phyloP scores from a whole-genome alignment of 139 green algal species.

The Closterium sp. region DNA sequence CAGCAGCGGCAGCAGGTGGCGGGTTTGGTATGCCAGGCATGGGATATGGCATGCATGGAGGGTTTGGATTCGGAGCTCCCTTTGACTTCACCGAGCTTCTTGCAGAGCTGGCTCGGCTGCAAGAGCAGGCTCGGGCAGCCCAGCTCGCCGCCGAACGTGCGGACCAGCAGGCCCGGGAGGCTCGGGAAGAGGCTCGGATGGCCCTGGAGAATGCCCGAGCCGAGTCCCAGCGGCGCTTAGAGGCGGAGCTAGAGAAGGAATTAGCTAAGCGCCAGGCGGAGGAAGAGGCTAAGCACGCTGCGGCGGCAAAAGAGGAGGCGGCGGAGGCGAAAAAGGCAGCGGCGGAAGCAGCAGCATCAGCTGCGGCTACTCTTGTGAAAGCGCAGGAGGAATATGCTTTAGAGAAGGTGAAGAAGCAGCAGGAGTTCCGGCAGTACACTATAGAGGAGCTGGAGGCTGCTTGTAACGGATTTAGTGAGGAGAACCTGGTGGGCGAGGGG shows the following conservation, averaged over 20 bases:
- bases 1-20: not conserved
- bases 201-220: not conserved
- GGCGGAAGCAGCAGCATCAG: not conserved
- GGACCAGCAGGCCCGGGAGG: conserved; percentile 3
- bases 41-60: not conserved
- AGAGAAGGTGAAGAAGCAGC: not conserved
- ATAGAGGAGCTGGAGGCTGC: conserved; percentile 20
- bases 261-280: not conserved
- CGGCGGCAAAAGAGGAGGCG: not conserved
- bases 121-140: conserved; percentile 10
- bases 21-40: not conserved
- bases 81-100: conserved; percentile 16
- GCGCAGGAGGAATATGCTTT: conserved; percentile 18
- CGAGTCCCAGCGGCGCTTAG: not conserved
- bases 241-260: conserved; percentile 10
- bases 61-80: not conserved
- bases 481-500: conserved; percentile 30
- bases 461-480: not conserved
- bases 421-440: conserved; percentile 15
- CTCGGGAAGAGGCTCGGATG: conserved; percentile 22
- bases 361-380: conserved; percentile 1
- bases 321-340: not conserved
- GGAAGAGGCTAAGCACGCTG: conserved; percentile 3
- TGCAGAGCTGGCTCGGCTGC: conserved; percentile 14
- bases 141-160: conserved; percentile 2